A percentile compares a stretch with the other conserved stretches of the same genome.
Evolutionary conservation across 441 rosid genomes (phyloP).

Genomic region (Pelargonium exstipulatum): DNA sequence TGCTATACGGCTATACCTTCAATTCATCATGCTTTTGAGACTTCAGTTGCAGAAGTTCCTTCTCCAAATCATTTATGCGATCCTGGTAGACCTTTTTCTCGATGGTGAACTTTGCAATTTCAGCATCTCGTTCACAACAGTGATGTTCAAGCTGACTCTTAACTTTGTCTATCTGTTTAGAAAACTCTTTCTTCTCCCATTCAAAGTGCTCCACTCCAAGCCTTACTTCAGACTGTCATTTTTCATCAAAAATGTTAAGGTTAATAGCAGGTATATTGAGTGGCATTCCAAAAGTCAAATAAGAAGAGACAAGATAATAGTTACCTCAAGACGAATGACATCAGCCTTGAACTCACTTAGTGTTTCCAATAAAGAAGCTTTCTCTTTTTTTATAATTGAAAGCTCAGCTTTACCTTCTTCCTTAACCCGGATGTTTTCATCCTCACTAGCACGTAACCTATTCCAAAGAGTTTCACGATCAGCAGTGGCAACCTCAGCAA

Average conservation of each 20-base stretch:
- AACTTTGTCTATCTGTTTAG: neutral
- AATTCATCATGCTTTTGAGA: slow-evolving; percentile 11
- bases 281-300: neutral
- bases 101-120: slow-evolving; percentile 8
- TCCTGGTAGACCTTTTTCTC: slow-evolving; percentile 13
- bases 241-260: neutral
- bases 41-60: neutral
- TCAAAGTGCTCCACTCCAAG: slow-evolving; percentile 2
- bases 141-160: slow-evolving; percentile 4
- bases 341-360: slow-evolving; percentile 10
- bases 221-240: slow-evolving; percentile 8
- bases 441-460: slow-evolving; percentile 6
- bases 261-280: neutral
- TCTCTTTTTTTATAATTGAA: neutral
- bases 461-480: slow-evolving; percentile 6
- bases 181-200: slow-evolving; percentile 8
- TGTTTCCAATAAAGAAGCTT: slow-evolving; percentile 6
- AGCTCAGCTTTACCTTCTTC: slow-evolving; percentile 4
- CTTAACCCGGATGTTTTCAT: slow-evolving; percentile 6
- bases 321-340: neutral
- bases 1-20: neutral
- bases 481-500: neutral
- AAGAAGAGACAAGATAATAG: neutral
- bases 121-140: slow-evolving; percentile 2
- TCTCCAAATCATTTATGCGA: slow-evolving; percentile 5